Evolutionary conservation across 441 rosid genomes (phyloP).

Genomic region (Theobroma grandiflorum): DNA sequence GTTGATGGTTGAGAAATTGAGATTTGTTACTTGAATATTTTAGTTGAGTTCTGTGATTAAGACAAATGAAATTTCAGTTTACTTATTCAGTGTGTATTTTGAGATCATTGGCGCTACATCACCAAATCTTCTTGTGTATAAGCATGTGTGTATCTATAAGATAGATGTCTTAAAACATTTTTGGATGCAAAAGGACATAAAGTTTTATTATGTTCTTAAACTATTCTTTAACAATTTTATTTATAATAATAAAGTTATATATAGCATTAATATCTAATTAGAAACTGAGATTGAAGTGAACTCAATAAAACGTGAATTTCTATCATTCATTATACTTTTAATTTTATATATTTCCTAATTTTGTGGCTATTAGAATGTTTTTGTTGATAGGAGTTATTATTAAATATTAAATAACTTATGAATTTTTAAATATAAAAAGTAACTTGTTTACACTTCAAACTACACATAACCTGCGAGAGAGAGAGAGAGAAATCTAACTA

Average conservation of each 20-base stretch:
- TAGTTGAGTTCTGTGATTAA: neutral
- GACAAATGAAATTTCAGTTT: neutral
- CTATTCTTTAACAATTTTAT: neutral
- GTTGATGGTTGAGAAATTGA: neutral
- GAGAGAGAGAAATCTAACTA: neutral
- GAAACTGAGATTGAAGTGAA: neutral
- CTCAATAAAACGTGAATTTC: neutral
- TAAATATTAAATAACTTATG: neutral
- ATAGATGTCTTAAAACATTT: neutral
- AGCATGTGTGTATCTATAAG: neutral
- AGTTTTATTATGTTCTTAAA: neutral
- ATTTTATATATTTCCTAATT: neutral
- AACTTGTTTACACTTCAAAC: neutral
- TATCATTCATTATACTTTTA: neutral
- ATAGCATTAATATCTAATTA: neutral
- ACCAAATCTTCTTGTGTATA: neutral
- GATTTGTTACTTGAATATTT: constrained; percentile 10
- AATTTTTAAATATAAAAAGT: neutral
- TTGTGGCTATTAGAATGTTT: neutral
- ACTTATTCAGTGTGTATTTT: neutral
- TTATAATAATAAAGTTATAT: neutral
- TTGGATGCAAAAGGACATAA: neutral
- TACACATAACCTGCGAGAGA: neutral
- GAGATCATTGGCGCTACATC: neutral
- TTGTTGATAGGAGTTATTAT: neutral